A percentile compares a stretch with the other conserved stretches of the same genome.
Conservation (phyloP, 2,329 filamentous ascomycete genomes). For the Kalmusia sp. region DNA sequence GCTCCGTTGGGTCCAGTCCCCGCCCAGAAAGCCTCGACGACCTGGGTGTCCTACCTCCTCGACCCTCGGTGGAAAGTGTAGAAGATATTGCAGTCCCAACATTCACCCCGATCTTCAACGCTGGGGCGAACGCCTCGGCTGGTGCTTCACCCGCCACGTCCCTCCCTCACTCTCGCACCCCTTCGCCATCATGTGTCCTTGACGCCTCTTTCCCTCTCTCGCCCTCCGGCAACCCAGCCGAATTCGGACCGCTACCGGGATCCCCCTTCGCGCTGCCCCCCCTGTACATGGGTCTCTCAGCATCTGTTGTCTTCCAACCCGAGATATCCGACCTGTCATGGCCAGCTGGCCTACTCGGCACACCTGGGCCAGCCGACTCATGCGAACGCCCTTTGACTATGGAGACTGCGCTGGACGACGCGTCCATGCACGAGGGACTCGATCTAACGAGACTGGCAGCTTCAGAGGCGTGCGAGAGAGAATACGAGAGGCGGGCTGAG, state of each 20-base stretch:
- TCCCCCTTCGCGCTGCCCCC: neutral
- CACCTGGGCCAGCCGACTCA: no score
- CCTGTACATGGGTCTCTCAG: neutral
- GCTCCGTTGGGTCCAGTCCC: neutral
- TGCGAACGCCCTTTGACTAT: no score
- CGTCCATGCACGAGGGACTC: no score
- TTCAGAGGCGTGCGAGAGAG: no score
- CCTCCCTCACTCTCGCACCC: neutral
- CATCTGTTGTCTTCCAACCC: no score
- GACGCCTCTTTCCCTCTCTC: neutral
- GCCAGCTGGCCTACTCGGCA: no score
- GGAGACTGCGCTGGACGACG: no score
- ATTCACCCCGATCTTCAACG: neutral
- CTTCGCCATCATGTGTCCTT: no score
- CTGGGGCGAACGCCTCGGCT: neutral
- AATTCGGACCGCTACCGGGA: neutral
- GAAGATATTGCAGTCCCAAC: neutral
- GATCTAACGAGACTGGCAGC: no score
- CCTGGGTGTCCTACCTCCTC: conserved; percentile 6
- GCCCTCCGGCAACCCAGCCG: neutral
- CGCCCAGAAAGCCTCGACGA: neutral
- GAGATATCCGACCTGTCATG: no score
- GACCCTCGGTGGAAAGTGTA: neutral
- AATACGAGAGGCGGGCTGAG: no score
- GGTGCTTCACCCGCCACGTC: neutral